Base-by-base conservation (phyloP, 176 grass and related monocot genomes). In the Ananas comosus region DNA sequence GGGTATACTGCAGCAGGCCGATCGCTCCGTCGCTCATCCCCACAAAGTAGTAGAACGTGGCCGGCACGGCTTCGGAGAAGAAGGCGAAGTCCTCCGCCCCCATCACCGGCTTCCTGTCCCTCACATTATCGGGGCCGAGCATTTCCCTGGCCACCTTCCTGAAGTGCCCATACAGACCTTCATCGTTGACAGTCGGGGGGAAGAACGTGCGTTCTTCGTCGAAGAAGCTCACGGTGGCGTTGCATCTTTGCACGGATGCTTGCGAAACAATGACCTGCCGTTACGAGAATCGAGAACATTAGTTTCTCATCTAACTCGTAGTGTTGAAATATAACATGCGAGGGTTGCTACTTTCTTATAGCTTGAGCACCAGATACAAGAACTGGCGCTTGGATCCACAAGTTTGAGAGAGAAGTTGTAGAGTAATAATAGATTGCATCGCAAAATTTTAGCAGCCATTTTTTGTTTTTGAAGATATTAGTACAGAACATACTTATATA, bases 191-290 rank as follows among this genome's bases (percentile, higher is more conserved):
- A 19, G 92, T 96, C 10, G 83, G 75, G 13, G 92, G 88, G 51
- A 87, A 96, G 79, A 91, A 85, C 53, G 86, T 83, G 14, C 51
- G 72, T 11, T 77, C 69, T 67, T 83, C 64, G 11, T 14, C 10
- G 11, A 96, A 56, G 64, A 96, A 96, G 63, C 89, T 71, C 51
- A 89, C 88, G 11, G 64, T 80, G 16, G 88, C 92, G 4, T 74
- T 89, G 86, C 92, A 96, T 53, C 92, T 87, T 64, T 91, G 92
- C 28, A 96, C 92, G 12, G 85, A 91, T 53, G 92, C 92, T 82
- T 96, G 92, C 64, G 85, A 69, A 12, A 96, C 76, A 82, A 96
- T 96, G 29, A 96, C 86, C 92, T 96, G 75, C 69, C 48, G 76
- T 59, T 17, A 17, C 54, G 19, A 18, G 17, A 47, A 66, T 16